Conservation (phyloP, 306 rosid genomes). For the Dalbergia oliveri region DNA sequence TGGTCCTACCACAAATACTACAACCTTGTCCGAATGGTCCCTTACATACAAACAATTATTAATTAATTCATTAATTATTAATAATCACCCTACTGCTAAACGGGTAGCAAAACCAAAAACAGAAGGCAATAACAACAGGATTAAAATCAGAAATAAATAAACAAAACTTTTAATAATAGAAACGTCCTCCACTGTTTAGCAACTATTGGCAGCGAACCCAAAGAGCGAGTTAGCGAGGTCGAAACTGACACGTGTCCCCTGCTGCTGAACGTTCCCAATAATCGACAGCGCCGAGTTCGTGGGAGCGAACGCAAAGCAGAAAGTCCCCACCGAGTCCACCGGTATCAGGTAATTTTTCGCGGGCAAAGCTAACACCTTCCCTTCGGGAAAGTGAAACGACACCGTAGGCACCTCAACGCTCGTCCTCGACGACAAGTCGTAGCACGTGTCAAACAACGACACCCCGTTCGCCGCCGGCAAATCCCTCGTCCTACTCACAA, state of each 20-base stretch:
- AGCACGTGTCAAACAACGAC: conserved; percentile 84
- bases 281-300: conserved; percentile 70
- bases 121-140: too few species aligned
- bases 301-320: conserved; percentile 88
- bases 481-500: conserved; percentile 55
- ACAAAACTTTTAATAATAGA: not conserved
- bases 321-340: conserved; percentile 86
- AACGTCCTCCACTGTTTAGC: conserved; percentile 38
- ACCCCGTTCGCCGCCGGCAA: conserved; percentile 52
- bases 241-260: conserved; percentile 94
- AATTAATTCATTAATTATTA: too few species aligned
- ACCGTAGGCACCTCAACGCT: conserved; percentile 85
- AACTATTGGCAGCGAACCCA: conserved; percentile 65
- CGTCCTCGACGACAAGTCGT: conserved; percentile 70
- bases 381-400: conserved; percentile 70
- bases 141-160: not conserved
- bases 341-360: conserved; percentile 86
- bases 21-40: not conserved
- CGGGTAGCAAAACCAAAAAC: too few species aligned
- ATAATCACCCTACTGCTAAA: too few species aligned
- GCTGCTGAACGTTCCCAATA: conserved; percentile 90
- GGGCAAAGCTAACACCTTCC: conserved; percentile 65
- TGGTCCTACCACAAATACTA: not conserved
- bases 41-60: not conserved
- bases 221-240: conserved; percentile 62